These are phyloP conservation scores for Lecanicillium sp. DNA, from an alignment of 2,329 filamentous ascomycete species.

Conservation along the genomic window DNA sequence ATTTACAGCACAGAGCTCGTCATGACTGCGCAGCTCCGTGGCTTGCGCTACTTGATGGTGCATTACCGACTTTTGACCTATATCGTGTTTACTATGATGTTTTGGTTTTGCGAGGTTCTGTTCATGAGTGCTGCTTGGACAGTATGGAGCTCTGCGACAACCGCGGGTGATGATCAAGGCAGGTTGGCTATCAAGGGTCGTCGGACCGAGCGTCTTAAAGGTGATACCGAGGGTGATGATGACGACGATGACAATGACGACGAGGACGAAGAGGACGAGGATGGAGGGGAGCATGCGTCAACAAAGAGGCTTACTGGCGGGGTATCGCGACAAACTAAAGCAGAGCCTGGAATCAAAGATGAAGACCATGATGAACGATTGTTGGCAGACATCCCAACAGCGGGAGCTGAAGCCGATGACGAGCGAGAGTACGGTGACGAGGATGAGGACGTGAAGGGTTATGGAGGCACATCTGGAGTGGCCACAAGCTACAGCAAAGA, in stretches of 20 bases:
- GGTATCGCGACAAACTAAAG: conserved; percentile 30
- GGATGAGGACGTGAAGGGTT: neutral
- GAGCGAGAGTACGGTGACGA: conserved; percentile 24
- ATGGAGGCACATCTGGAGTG: neutral
- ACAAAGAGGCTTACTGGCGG: conserved; percentile 30
- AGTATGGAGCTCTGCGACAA: conserved; percentile 33
- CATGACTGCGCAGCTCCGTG: conserved; percentile 68
- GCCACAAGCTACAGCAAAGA: conserved; percentile 6
- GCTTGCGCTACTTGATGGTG: conserved; percentile 81
- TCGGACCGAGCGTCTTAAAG: conserved; percentile 7
- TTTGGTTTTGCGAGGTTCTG: conserved; percentile 70
- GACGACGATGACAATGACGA: conserved; percentile 16
- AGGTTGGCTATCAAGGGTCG: conserved; percentile 6
- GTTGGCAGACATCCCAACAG: conserved; percentile 25
- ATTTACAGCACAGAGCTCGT: conserved; percentile 64
- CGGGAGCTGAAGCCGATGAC: conserved; percentile 37
- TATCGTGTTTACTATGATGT: conserved; percentile 57
- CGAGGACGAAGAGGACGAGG: conserved; percentile 22
- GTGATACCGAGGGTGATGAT: conserved; percentile 7
- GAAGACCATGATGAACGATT: conserved; percentile 16
- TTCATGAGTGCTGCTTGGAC: conserved; percentile 61
- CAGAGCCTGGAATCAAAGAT: conserved; percentile 17
- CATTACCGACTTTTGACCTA: conserved; percentile 67
- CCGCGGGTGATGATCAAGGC: conserved; percentile 9
- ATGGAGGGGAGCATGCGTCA: conserved; percentile 34